Evolutionary conservation across 768 basidiomycete species (phyloP), one percentile per base, ranked within the genome.

Genomic region (Amylocystis lapponica): DNA sequence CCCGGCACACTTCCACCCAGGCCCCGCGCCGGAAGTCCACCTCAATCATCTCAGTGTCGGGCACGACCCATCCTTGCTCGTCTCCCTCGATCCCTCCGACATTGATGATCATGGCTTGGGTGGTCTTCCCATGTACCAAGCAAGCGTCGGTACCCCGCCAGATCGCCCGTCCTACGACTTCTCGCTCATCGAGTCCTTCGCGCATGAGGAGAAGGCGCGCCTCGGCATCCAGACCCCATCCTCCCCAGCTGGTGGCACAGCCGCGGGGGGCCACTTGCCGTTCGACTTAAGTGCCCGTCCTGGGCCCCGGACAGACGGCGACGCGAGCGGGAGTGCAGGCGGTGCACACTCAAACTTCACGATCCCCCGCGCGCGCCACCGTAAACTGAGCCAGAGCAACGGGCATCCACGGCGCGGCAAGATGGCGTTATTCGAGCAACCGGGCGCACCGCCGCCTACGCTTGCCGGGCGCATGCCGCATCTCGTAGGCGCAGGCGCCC

Each of bases 351-450:
- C 39, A 8, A 56, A 55, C 11, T 55, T 51, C 46, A 50, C 53
- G 2, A 39, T 57, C 11, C 62, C 58, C 21, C 63, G 75, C 2
- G 58, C 78, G 3, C 82, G 90, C 31, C 84, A 88, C 47, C 84
- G 95, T 36, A 95, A 93, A 56, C 72, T 95, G 43, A 92, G 87
- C 51, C 84, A 91, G 58, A 88, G 84, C 51, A 83, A 80, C 38
- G 76, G 84, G 0, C 63, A 75, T 36, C 86, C 86, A 4, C 76
- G 85, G 27, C 62, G 72, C 34, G 90, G 87, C 16, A 98, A 97
- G 64, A 75, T 98, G 61, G 94, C 93, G 0, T 66, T 95, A 3
- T 98, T 98, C 58, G 96, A 98, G 63, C 52, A 58, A 42, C 51
- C 53, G 4, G 26, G 66, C 19, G 60, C 65, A 1, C 65, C 69